phyloP scores from a whole-genome alignment of 2,329 filamentous ascomycete genomes.

The Talaromyces islandicus region DNA sequence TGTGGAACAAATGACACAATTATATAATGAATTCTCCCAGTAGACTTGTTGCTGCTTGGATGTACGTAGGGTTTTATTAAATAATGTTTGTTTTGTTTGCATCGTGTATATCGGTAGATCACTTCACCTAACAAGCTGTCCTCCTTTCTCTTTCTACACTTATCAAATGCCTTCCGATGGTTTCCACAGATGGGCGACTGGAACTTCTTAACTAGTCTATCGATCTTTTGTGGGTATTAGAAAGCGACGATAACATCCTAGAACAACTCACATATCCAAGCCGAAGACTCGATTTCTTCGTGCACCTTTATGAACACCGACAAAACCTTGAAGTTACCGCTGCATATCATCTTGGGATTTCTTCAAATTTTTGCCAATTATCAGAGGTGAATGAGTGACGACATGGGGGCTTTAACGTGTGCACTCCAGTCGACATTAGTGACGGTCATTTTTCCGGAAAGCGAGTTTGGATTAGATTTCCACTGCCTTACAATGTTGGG shows the following conservation, averaged over 20 bases:
- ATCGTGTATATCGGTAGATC: background rate
- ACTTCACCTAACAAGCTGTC: background rate
- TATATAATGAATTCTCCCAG: too few species aligned
- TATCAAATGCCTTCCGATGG: background rate
- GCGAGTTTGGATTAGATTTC: conserved; percentile 18
- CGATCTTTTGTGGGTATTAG: background rate
- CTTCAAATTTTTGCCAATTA: conserved; percentile 11
- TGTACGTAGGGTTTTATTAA: background rate
- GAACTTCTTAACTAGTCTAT: background rate
- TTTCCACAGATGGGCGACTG: background rate
- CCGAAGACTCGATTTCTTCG: conserved; percentile 16
- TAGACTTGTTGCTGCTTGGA: too few species aligned
- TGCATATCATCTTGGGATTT: conserved; percentile 21
- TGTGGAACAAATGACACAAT: too few species aligned
- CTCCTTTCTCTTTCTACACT: background rate
- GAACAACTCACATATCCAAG: conserved; percentile 14
- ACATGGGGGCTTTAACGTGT: conserved; percentile 16
- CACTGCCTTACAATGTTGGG: conserved; percentile 27
- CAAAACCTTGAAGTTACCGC: conserved; percentile 20
- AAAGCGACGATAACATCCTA: conserved; percentile 9
- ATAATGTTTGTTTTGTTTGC: background rate
- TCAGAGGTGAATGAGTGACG: conserved; percentile 15
- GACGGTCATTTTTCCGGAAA: conserved; percentile 12
- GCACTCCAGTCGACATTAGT: conserved; percentile 2
- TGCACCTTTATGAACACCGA: conserved; percentile 13